phyloP scores from a whole-genome alignment of 306 rosid genomes.

The Elaeagnus macrophylla region DNA sequence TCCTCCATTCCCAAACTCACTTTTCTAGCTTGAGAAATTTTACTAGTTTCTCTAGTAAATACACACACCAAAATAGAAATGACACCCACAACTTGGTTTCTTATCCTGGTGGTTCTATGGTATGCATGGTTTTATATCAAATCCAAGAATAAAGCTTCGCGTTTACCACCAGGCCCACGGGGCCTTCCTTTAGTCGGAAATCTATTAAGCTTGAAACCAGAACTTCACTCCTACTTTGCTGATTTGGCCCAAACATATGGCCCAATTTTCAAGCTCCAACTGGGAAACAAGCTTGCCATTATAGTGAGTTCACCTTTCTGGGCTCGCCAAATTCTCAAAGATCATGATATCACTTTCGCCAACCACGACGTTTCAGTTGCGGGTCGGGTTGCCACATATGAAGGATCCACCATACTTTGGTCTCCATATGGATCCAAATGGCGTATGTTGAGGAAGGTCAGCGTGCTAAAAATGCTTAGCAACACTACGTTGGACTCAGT shows the following conservation, averaged over 20 bases:
- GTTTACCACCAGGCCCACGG: slow-evolving; percentile 54
- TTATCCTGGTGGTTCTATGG: neutral
- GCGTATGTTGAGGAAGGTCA: slow-evolving; percentile 72
- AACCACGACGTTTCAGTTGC: slow-evolving; percentile 65
- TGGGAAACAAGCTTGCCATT: slow-evolving; percentile 45
- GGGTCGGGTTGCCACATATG: slow-evolving; percentile 25
- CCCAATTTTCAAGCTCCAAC: slow-evolving; percentile 57
- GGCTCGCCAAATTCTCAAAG: slow-evolving; percentile 52
- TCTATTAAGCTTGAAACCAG: slow-evolving; percentile 58
- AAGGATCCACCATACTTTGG: slow-evolving; percentile 57
- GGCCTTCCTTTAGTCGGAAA: slow-evolving; percentile 64
- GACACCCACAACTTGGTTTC: slow-evolving; percentile 7
- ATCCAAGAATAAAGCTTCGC: neutral
- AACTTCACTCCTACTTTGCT: slow-evolving; percentile 62
- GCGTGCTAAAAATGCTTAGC: slow-evolving; percentile 62
- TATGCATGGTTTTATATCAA: slow-evolving; percentile 14
- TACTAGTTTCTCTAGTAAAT: too few species aligned
- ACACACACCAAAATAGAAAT: too few species aligned
- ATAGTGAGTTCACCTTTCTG: slow-evolving; percentile 40
- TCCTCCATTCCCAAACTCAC: too few species aligned
- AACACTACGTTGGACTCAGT: slow-evolving; percentile 47
- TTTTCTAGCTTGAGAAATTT: too few species aligned
- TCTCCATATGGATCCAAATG: slow-evolving; percentile 63
- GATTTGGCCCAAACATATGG: slow-evolving; percentile 39
- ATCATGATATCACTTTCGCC: slow-evolving; percentile 55